Conservation (phyloP, 192 early-diverging fungal species). For the Spizellomyces sp. region DNA sequence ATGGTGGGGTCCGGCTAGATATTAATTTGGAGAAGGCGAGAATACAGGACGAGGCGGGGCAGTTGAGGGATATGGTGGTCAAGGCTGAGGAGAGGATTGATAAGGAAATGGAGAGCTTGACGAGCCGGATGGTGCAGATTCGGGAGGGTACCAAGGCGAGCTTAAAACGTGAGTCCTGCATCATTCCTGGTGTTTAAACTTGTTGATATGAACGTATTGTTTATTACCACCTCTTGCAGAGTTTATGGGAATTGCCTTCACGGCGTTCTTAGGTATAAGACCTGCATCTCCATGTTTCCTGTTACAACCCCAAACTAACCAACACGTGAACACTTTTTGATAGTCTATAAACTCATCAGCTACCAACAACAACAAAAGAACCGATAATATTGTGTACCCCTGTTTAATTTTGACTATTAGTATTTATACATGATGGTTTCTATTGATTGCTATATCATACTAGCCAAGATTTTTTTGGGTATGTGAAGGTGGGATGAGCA, state of each 20-base stretch:
- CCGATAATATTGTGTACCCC: too few species aligned
- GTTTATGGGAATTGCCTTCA: constrained; percentile 26
- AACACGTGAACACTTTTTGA: too few species aligned
- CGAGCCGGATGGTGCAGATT: constrained; percentile 34
- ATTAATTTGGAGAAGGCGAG: constrained; percentile 89
- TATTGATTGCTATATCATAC: too few species aligned
- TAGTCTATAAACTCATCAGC: too few species aligned
- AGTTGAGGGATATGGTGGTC: constrained; percentile 31
- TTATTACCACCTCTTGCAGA: not conserved
- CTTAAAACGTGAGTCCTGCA: constrained; percentile 24
- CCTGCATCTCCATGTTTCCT: not conserved
- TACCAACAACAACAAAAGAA: too few species aligned
- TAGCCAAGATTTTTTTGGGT: too few species aligned
- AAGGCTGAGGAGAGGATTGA: constrained; percentile 44
- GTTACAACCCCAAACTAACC: not conserved
- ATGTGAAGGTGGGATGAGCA: too few species aligned
- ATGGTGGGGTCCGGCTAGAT: constrained; percentile 82
- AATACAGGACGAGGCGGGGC: constrained; percentile 76
- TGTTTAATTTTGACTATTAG: too few species aligned
- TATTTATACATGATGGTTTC: too few species aligned
- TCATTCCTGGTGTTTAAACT: not conserved
- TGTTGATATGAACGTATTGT: too few species aligned
- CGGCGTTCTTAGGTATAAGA: constrained; percentile 16
- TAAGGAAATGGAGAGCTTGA: constrained; percentile 36
- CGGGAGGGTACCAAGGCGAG: constrained; percentile 23